Base-by-base conservation (phyloP, 2,329 filamentous ascomycete species). In the Paramyrothecium roridum region DNA sequence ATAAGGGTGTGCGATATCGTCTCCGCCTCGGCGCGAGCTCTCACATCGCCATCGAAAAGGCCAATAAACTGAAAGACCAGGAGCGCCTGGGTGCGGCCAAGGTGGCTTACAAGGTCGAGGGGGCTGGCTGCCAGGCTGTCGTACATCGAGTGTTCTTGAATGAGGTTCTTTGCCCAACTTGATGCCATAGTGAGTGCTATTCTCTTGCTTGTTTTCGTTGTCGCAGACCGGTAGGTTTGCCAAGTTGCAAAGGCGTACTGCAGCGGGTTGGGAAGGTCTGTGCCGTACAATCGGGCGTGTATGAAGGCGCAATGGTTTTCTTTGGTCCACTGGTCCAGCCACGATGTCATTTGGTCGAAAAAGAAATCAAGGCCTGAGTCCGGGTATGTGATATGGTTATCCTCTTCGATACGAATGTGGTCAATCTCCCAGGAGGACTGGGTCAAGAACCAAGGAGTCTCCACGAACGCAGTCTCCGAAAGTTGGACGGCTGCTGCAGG, bases 31-130 rank as follows among this genome's bases (percentile, higher is more conserved):
- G 37, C 30, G n/a, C 56, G 51, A n/a, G 51, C 46, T 13, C 37
- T 33, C 13, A 56, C 53, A 34, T 58, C 53, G 2, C 56, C 56
- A 34, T 58, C 56, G n/a, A 56, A 55, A 21, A 58, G 56, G 16
- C 54, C 45, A n/a, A 58, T 54, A 19, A 52, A 20, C 10, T 50
- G 43, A 17, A 48, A 56, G 7, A 58, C 22, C 2, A 54, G 40
- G 16, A 58, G 51, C 8, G 54, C 34, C 19, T 57, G 55, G 6
- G 52, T 55, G 17, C 55, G 52, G 34, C 33, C 47, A 17, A 57
- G 50, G 26, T 57, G 55, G 11, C 16, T 48, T 16, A 37, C 6
- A 16, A 52, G 45, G 45, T 54, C 52, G n/a, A 50, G 43, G 7
- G 26, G 22, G 3, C 40, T 23, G 45, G 20, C 33, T 12, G 19